Conservation (phyloP, 164 flowering plant species). For the Echeveria elegans region DNA sequence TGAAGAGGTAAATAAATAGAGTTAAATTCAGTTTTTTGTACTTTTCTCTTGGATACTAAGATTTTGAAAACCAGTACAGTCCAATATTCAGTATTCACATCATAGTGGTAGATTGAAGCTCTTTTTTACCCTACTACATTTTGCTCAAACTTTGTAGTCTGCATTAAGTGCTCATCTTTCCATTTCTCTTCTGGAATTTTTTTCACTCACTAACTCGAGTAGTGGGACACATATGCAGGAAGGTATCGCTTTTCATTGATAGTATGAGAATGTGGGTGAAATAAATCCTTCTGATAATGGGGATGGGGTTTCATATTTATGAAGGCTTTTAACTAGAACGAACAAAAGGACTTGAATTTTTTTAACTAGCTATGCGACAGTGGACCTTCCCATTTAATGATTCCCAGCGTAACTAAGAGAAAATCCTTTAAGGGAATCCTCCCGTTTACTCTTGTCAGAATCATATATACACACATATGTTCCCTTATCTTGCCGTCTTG, state of each 20-base stretch:
- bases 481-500: conserved; percentile 1
- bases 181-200: no score
- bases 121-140: no score
- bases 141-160: no score
- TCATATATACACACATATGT: background rate
- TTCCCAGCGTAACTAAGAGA: background rate
- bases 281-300: conserved; percentile 8
- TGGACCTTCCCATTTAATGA: conserved; percentile 7
- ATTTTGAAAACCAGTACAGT: no score
- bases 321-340: conserved; percentile 1
- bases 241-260: background rate
- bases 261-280: background rate
- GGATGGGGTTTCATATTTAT: conserved; percentile 5
- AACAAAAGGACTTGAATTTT: conserved; percentile 5
- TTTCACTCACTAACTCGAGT: background rate
- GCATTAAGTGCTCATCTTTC: no score
- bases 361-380: conserved; percentile 2
- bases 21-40: no score
- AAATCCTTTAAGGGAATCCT: background rate
- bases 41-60: no score
- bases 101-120: no score
- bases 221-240: conserved; percentile 2
- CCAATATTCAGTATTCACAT: no score
- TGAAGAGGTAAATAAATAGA: no score
- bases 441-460: background rate